Percentiles rank a stretch among this genome's conserved stretches.
Conservation (phyloP, 2,329 filamentous ascomycete genomes). For the Exophiala mesophila region DNA sequence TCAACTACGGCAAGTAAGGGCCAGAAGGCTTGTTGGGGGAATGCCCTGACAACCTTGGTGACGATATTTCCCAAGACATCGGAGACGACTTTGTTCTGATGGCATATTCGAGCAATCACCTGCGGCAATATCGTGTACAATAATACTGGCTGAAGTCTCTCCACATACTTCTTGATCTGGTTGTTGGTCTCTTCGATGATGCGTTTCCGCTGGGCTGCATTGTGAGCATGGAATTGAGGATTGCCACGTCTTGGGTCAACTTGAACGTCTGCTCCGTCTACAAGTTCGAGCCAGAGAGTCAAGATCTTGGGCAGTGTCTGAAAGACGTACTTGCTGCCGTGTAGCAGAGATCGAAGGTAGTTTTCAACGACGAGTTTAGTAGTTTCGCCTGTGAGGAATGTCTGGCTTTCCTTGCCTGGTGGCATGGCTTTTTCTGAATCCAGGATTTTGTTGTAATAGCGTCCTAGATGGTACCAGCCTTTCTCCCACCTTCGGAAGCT, state of each 20-base stretch:
- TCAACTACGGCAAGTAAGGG: slow-evolving; percentile 82
- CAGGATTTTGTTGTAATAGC: slow-evolving; percentile 93
- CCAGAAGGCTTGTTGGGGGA: slow-evolving; percentile 91
- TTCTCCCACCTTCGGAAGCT: slow-evolving; percentile 71
- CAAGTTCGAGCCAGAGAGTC: slow-evolving; percentile 91
- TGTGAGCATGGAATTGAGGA: slow-evolving; percentile 45
- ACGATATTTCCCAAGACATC: slow-evolving; percentile 74
- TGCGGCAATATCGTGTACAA: slow-evolving; percentile 70
- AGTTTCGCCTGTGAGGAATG: slow-evolving; percentile 73
- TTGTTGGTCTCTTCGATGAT: slow-evolving; percentile 66
- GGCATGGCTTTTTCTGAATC: slow-evolving; percentile 80
- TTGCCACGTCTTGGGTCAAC: slow-evolving; percentile 48
- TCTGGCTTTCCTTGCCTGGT: slow-evolving; percentile 69
- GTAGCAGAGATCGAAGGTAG: slow-evolving; percentile 78
- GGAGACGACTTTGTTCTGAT: slow-evolving; percentile 74
- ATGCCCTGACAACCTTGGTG: slow-evolving; percentile 74
- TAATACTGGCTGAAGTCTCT: slow-evolving; percentile 43
- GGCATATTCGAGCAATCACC: slow-evolving; percentile 91
- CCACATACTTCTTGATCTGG: slow-evolving; percentile 74
- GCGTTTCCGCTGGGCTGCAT: slow-evolving; percentile 51
- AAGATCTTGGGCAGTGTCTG: slow-evolving; percentile 88
- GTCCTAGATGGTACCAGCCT: slow-evolving; percentile 92
- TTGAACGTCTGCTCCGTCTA: slow-evolving; percentile 64
- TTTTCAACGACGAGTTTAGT: slow-evolving; percentile 90
- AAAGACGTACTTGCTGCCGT: slow-evolving; percentile 91